Evolutionary conservation across 129 eudicot species (phyloP), one percentile per base, ranked within the genome.

Genomic region (Flaveria linearis): DNA sequence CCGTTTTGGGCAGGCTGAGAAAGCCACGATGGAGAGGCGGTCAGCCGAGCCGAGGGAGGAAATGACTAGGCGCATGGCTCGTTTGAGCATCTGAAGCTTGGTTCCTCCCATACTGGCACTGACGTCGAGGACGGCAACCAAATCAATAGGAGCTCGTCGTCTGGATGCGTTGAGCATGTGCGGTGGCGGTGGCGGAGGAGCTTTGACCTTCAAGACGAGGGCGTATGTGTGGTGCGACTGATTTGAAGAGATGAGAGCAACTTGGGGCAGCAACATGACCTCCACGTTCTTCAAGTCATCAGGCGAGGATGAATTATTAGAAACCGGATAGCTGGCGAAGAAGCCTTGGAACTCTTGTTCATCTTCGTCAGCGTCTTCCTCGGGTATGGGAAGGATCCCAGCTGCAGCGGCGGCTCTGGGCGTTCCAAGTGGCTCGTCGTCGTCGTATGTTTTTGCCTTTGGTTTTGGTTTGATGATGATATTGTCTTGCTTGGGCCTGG

Each of bases 71-170:
- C 97, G 84, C 97, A 94, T 89, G 42, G 99, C 99, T 26, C 96
- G 87, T 74, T 94, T 89, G 25, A 91, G 72, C 97, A 94, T 91
- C 67, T 83, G 88, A 3, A 94, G 82, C 86, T 94, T 94, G 9
- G 89, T 67, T 2, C 91, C 91, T 2, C 74, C 81, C 99, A 94
- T 94, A 72, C 93, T 91, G 7, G 82, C 88, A 30, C 97, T 90
- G 2, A 89, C 85, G 57, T 94, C 99, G n/a, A 94, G 89, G 15
- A 94, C 99, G 15, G 97, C 83, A 5, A 94, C 99, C 47, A 94
- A 67, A 78, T 94, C 99, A 7, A 94, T 85, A 10, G 99, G 97
- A 39, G 97, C 97, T 1, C 99, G 96, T 1, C 99, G 96, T 10
- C 80, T 51, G 3, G 88, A 45, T 7, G 73, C 72, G 57, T 71